Evolutionary conservation across 805 yeast species (phyloP), one percentile per base, ranked within the genome.

Genomic region (Candida maesae): DNA sequence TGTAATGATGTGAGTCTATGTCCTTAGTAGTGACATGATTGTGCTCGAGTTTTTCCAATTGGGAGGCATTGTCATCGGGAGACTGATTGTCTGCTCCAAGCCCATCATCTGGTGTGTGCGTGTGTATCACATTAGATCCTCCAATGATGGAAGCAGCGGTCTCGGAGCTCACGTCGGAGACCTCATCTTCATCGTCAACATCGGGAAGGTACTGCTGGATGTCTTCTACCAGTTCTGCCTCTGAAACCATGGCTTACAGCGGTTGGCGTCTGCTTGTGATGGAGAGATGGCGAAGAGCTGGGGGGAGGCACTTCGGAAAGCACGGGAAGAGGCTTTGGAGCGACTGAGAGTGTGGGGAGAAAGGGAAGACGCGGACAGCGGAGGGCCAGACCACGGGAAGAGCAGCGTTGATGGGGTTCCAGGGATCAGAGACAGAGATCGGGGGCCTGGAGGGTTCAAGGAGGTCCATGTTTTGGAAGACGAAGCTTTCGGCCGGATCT

Each of bases 1-100:
- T 51, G 44, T 34, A 44, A 18, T 39, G 46, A 13, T 46, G 35
- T 18, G 12, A 48, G 49, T 24, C 51, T 45, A 20, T 56, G 36
- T 14, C 60, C 39, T 38, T 20, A 2, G 36, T 19, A 1, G 50
- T 43, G 23, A 41, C 18, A 46, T 46, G 19, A 42, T 42, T 34
- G 47, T 41, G 32, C 33, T 36, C 35, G 35, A 39, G 24, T 40
- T 37, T 15, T 16, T 33, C 41, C 10, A 42, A 48, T 20, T 41
- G 15, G 10, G 35, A 20, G 10, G 11, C 14, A 21, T 32, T 17
- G 9, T 28, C 18, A 17, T 17, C 18, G n/a, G 17, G 18, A 23
- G n/a, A n/a, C n/a, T n/a, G n/a, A n/a, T n/a, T n/a, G n/a, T n/a
- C n/a, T n/a, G n/a, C n/a, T n/a, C n/a, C n/a, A n/a, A n/a, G n/a